Evolutionary conservation across 805 yeast species (phyloP), one percentile per base, ranked within the genome.

Genomic region (Saturnispora besseyi): DNA sequence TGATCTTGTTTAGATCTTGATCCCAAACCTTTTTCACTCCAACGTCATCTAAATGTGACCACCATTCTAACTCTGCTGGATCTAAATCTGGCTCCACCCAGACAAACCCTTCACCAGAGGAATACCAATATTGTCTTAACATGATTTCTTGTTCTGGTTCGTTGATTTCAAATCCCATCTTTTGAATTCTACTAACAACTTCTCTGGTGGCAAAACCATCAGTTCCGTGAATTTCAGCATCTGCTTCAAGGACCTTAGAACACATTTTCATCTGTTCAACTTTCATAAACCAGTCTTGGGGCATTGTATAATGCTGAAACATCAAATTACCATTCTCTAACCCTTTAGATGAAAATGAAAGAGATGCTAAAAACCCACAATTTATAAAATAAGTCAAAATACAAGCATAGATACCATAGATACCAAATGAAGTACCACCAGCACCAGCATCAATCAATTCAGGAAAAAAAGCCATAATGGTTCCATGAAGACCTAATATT

Each of bases 81-180:
- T 87, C 96, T 60, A 84, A 84, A 61, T 87, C 96, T 0, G 95
- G 95, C 60, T 87, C 96, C 11, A 78, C 82, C 96, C 96, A 87
- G 53, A 82, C 86, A 60, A 85, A 87, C 12, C 88, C 89, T 49
- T 83, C 90, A 30, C 96, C 96, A 7, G 87, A 86, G 40, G 84
- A 75, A 61, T 86, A 79, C 96, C 96, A 87, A 66, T 86, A 87
- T 57, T 88, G 95, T 60, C 86, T 84, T 56, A 87, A 58, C 69
- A 79, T 72, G 44, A 77, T 61, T 53, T 87, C 95, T 52, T 78
- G 82, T 49, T 81, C 78, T 44, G 84, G 79, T 56, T 78, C 78
- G 59, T 70, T 70, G 12, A 72, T 63, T 4, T 63, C 68, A 44
- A 64, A 63, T 4, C 67, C 66, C 62, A 73, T 66, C 44, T 63